These are phyloP conservation scores for Achaetomium macrosporum DNA, from an alignment of 2,329 filamentous ascomycete species.

Conservation along the genomic window DNA sequence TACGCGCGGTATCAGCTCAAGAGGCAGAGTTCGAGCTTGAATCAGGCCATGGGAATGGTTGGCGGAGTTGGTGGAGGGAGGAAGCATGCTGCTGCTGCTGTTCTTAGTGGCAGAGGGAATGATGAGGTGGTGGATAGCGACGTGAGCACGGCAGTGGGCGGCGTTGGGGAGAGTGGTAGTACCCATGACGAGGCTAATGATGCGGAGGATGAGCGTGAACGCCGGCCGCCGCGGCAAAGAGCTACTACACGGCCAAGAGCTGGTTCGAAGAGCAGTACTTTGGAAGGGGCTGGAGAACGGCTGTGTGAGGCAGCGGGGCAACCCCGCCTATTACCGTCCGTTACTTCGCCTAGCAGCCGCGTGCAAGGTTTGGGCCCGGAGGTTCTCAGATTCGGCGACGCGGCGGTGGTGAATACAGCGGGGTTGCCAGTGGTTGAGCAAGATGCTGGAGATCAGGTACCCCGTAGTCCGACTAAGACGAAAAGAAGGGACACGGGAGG, in stretches of 20 bases:
- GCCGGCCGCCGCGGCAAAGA: too few species aligned
- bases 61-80: not conserved
- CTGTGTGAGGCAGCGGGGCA: not conserved
- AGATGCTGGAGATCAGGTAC: too few species aligned
- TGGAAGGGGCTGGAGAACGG: not conserved
- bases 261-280: not conserved
- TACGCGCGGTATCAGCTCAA: conserved; percentile 52
- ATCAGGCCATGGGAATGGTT: conserved; percentile 11
- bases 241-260: not conserved
- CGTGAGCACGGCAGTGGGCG: conserved; percentile 25
- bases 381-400: not conserved
- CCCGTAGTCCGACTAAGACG: not conserved
- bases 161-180: conserved; percentile 14
- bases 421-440: not conserved
- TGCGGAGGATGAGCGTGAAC: not conserved
- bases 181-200: conserved; percentile 3
- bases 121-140: conserved; percentile 26
- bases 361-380: too few species aligned
- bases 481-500: conserved; percentile 9
- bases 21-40: conserved; percentile 28
- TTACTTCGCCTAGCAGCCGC: not conserved
- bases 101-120: not conserved
- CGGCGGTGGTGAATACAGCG: not conserved
- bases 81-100: not conserved
- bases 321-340: not conserved